Conservation (phyloP, 768 basidiomycete species). For the Podaxis pistillaris region DNA sequence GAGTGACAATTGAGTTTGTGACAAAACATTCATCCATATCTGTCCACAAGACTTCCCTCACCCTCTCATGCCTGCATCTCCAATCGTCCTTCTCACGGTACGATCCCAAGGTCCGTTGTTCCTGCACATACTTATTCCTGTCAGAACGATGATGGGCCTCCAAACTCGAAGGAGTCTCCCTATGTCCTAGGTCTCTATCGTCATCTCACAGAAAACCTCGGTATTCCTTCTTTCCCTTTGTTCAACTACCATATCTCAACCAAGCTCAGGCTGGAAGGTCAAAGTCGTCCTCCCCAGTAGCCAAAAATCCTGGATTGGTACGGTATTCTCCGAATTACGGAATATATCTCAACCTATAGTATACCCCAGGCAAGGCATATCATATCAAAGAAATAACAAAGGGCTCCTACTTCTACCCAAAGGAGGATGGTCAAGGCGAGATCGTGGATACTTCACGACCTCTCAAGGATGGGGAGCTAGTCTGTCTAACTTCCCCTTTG, state of each 20-base stretch:
- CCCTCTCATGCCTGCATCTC: constrained; percentile 18
- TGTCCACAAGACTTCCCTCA: constrained; percentile 9
- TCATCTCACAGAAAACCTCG: constrained; percentile 55
- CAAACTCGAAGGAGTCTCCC: constrained; percentile 61
- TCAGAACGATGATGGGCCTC: constrained; percentile 87
- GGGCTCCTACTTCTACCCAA: constrained; percentile 79
- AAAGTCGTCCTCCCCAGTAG: constrained; percentile 77
- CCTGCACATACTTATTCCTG: constrained; percentile 3
- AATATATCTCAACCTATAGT: not conserved
- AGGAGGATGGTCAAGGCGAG: constrained; percentile 69
- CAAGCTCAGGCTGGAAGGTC: constrained; percentile 65
- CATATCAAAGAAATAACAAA: constrained; percentile 71
- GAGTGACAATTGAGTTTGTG: constrained; percentile 5
- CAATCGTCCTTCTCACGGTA: constrained; percentile 41
- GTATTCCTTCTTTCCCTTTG: constrained; percentile 33
- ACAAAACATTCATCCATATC: constrained; percentile 15
- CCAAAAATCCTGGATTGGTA: constrained; percentile 90
- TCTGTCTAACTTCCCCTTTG: constrained; percentile 21
- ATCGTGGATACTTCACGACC: constrained; percentile 58
- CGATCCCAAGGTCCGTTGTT: constrained; percentile 5
- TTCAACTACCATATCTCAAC: constrained; percentile 40
- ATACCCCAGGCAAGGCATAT: constrained; percentile 66
- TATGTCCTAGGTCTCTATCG: constrained; percentile 72
- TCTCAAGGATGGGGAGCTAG: constrained; percentile 72
- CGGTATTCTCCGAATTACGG: constrained; percentile 17